Evolutionary conservation across 2,329 filamentous ascomycete genomes (phyloP), one percentile per base, ranked within the genome.

Genomic region (Clonostachys sp.): DNA sequence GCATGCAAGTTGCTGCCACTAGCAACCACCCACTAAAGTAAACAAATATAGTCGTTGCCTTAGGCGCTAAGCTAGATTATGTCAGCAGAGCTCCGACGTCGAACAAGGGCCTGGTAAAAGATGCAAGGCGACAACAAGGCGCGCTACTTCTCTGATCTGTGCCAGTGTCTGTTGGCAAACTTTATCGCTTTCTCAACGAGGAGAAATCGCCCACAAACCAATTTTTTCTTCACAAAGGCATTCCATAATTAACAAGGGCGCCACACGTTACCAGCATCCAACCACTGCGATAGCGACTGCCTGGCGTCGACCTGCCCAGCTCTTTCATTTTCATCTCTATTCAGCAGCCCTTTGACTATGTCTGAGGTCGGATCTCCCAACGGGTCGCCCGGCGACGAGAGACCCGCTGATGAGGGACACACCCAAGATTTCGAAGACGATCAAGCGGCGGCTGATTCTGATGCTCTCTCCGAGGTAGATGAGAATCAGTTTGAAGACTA

Each of bases 401-500:
- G 24, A 10, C 59, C 61, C 12, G 56, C 68, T 35, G 63, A 68
- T 35, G 70, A 75, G 50, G 70, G 71, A 34, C 57, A 62, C 47
- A 73, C 76, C 50, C 51, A 64, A 30, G 67, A 71, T 48, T 62
- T 57, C 41, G 65, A 68, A n/a, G 68, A 73, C 34, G 71, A 72
- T 43, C 52, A 60, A 5, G 69, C 60, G 12, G 68, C 65, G 6
- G 69, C 65, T 6, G 69, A 66, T 46, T 81, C 77, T 0, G 80
- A 83, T 53, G 65, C 77, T 38, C 74, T 87, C 2, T 86, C 83
- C 18, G 84, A 87, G 59, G 80, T 86, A 52, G 84, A 87, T 57
- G 84, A 86, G 57, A 77, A 84, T 47, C 80, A 87, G 57, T 84
- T 88, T 51, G 81, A 81, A 53, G 82, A 87, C 52, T 87, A 86